phyloP scores from a whole-genome alignment of 225 moss, liverwort and hornwort genomes.

The Bryum argenteum region DNA sequence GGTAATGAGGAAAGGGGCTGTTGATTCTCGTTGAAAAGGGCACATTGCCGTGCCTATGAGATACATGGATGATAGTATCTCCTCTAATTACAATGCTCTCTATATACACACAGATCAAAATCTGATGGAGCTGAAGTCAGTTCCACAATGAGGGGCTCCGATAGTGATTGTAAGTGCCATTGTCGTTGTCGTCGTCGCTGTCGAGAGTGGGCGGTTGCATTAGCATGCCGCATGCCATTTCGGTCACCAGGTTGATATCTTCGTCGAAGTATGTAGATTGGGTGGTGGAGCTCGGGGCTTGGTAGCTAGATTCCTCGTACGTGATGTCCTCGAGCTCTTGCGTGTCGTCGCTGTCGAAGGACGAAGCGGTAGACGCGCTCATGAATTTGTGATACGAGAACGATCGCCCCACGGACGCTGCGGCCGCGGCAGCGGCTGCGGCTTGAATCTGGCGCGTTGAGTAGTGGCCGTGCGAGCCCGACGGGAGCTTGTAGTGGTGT shows the following conservation, averaged over 20 bases:
- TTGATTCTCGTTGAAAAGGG: slow-evolving; percentile 8
- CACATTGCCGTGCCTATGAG: slow-evolving; percentile 15
- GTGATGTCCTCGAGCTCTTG: slow-evolving; percentile 52
- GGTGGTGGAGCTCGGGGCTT: neutral
- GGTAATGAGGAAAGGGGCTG: neutral
- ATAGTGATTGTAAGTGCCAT: slow-evolving; percentile 30
- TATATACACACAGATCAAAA: slow-evolving; percentile 20
- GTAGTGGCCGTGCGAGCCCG: slow-evolving; percentile 33
- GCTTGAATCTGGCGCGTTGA: slow-evolving; percentile 48
- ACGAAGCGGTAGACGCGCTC: slow-evolving; percentile 19
- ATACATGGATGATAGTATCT: neutral
- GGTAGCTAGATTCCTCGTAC: slow-evolving; percentile 23
- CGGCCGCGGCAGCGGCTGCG: slow-evolving; percentile 39
- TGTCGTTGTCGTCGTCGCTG: slow-evolving; percentile 18
- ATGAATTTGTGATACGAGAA: slow-evolving; percentile 52
- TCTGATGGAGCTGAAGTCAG: slow-evolving; percentile 4
- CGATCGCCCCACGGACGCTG: slow-evolving; percentile 34
- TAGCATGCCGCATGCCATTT: slow-evolving; percentile 54
- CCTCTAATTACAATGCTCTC: slow-evolving; percentile 12
- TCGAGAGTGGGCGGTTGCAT: slow-evolving; percentile 31
- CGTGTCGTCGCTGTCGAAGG: slow-evolving; percentile 51
- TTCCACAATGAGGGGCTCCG: slow-evolving; percentile 34
- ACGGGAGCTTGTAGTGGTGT: slow-evolving; percentile 33
- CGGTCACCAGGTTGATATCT: slow-evolving; percentile 33
- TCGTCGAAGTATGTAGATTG: slow-evolving; percentile 32